Evolutionary conservation across 768 basidiomycete genomes (phyloP).

Genomic region (Gloeophyllum trabeum): DNA sequence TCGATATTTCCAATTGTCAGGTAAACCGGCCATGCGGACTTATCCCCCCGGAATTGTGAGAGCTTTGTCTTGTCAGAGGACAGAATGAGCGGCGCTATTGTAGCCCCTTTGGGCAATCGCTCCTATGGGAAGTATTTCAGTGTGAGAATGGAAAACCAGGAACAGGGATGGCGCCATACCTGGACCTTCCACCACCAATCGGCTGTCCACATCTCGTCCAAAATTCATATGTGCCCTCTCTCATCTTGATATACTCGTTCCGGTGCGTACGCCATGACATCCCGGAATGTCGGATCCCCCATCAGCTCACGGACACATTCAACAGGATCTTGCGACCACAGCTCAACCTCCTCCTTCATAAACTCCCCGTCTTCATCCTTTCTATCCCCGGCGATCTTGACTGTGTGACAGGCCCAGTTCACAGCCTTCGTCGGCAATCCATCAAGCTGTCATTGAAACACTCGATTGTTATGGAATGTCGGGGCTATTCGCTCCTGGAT

Average conservation of each 20-base stretch:
- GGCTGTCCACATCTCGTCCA: conserved; percentile 15
- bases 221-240: conserved; percentile 1
- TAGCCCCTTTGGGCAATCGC: conserved; percentile 8
- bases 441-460: too few relatives aligned
- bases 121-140: conserved; percentile 5
- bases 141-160: conserved; percentile 6
- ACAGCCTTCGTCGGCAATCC: too few relatives aligned
- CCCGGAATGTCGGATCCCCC: conserved; percentile 3
- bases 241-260: conserved; percentile 1
- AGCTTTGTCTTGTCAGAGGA: conserved; percentile 8
- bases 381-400: too few relatives aligned
- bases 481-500: too few relatives aligned
- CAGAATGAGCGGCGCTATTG: conserved; percentile 4
- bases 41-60: conserved; percentile 6
- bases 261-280: conserved; percentile 1
- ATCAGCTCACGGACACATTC: conserved; percentile 2
- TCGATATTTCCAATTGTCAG: conserved; percentile 14
- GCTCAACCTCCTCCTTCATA: conserved; percentile 4
- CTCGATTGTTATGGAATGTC: too few relatives aligned
- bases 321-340: conserved; percentile 4
- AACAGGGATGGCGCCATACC: conserved; percentile 13
- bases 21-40: conserved; percentile 15
- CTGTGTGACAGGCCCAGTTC: too few relatives aligned
- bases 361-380: too few relatives aligned
- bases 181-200: too few relatives aligned